These are phyloP conservation scores for Hirschfeldia incana DNA, from an alignment of 345 rosid species.

Conservation along the genomic window DNA sequence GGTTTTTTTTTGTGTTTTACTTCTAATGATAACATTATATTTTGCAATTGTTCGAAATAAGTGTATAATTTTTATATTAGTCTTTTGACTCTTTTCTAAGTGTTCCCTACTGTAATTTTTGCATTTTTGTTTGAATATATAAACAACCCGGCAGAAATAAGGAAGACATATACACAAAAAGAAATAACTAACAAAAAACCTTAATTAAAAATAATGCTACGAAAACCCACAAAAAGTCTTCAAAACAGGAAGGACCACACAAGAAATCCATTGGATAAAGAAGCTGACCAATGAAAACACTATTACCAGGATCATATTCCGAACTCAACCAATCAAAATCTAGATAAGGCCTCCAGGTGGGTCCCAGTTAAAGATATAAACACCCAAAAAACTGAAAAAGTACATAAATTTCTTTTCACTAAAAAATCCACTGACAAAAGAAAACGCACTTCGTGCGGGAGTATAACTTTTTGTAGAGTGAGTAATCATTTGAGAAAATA, in stretches of 20 bases:
- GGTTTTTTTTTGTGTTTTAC: not conserved
- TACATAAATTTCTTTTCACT: constrained; percentile 12
- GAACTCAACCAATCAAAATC: constrained; percentile 52
- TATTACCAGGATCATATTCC: constrained; percentile 45
- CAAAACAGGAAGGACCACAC: constrained; percentile 21
- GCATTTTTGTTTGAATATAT: not conserved
- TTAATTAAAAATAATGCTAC: no score
- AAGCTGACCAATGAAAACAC: constrained; percentile 54
- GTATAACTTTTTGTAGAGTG: constrained; percentile 9
- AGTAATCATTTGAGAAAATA: not conserved
- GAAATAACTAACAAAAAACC: not conserved
- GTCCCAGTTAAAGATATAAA: constrained; percentile 39
- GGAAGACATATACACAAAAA: not conserved
- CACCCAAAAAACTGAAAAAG: constrained; percentile 30
- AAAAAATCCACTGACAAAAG: constrained; percentile 29
- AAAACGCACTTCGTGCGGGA: constrained; percentile 40
- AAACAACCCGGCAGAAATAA: not conserved
- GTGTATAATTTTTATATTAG: not conserved
- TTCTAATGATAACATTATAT: not conserved
- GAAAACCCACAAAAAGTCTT: no score
- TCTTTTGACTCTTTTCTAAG: not conserved
- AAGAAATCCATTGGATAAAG: constrained; percentile 55
- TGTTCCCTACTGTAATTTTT: not conserved
- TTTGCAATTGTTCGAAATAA: not conserved
- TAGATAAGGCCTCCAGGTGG: constrained; percentile 68